phyloP scores from a whole-genome alignment of 106 monocot genomes.

The Posidonia australis region DNA sequence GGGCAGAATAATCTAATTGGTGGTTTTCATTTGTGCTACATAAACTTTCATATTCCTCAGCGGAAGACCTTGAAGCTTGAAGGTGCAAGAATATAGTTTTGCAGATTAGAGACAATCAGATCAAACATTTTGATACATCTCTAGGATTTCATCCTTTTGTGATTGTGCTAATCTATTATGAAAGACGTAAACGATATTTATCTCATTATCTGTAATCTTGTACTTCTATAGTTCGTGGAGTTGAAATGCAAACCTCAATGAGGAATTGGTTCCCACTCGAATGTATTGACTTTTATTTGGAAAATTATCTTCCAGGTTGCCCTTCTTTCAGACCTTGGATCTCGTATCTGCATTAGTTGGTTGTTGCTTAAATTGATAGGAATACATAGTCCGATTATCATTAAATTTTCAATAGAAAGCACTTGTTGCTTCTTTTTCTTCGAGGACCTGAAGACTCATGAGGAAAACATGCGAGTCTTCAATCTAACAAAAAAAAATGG shows the following conservation, averaged over 20 bases:
- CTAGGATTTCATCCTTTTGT: neutral
- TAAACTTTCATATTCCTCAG: slow-evolving; percentile 2
- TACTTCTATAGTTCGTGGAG: too few relatives aligned
- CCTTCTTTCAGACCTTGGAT: neutral
- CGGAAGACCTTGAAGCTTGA: slow-evolving; percentile 7
- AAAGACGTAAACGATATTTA: too few relatives aligned
- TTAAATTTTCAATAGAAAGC: too few relatives aligned
- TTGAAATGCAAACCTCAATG: too few relatives aligned
- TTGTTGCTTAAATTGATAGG: too few relatives aligned
- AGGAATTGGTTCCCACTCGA: too few relatives aligned
- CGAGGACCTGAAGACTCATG: neutral
- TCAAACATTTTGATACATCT: neutral
- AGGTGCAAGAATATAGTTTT: slow-evolving; percentile 12
- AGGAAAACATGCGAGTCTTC: neutral
- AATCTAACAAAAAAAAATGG: neutral
- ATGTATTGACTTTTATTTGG: neutral
- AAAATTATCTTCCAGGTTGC: neutral
- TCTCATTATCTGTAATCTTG: too few relatives aligned
- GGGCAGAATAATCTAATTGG: neutral
- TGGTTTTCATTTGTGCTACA: neutral
- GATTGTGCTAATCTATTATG: neutral
- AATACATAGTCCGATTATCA: too few relatives aligned
- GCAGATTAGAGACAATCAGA: slow-evolving; percentile 7
- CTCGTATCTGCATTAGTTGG: too few relatives aligned
- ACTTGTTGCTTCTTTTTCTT: too few relatives aligned